A percentile compares a stretch with the other conserved stretches of the same genome.
phyloP scores from a whole-genome alignment of 345 rosid genomes.

The Microthlaspi erraticum region DNA sequence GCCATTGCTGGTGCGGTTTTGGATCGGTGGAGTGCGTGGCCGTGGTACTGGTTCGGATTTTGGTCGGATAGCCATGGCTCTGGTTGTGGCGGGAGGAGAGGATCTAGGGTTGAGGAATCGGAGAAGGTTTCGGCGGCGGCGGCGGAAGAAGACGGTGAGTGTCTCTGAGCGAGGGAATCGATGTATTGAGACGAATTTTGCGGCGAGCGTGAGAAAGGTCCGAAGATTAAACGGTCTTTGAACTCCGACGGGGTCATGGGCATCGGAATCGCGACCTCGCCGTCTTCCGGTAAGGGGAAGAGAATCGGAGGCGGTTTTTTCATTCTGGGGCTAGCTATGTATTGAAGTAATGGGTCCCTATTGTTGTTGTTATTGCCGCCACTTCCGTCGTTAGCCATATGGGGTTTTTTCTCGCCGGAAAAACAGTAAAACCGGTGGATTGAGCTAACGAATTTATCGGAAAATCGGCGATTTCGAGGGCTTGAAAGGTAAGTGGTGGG shows the following conservation, averaged over 20 bases:
- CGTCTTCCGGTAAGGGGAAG: conserved; percentile 71
- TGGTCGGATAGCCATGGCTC: conserved; percentile 25
- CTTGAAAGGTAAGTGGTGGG: conserved; percentile 23
- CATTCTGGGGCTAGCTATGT: conserved; percentile 47
- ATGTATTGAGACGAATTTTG: conserved; percentile 53
- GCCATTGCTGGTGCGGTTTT: conserved; percentile 97
- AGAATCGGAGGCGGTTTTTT: conserved; percentile 50
- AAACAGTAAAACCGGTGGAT: background rate
- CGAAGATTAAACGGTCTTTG: conserved; percentile 90
- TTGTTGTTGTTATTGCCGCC: conserved; percentile 49
- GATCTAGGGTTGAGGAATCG: conserved; percentile 36
- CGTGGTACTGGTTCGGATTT: background rate
- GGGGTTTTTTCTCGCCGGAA: conserved; percentile 22
- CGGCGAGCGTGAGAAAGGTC: conserved; percentile 56
- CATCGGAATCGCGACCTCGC: conserved; percentile 55
- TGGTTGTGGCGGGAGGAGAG: conserved; percentile 33
- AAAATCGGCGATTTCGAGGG: conserved; percentile 1
- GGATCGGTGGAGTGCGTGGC: conserved; percentile 69
- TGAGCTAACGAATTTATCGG: background rate
- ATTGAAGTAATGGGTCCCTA: conserved; percentile 63
- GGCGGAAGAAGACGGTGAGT: conserved; percentile 45
- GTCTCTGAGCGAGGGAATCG: conserved; percentile 58
- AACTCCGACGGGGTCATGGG: conserved; percentile 74
- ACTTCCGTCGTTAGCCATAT: conserved; percentile 26
- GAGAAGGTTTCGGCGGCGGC: conserved; percentile 20